Evolutionary conservation across 129 eudicot species (phyloP).

Genomic region (Artemisia argyi): DNA sequence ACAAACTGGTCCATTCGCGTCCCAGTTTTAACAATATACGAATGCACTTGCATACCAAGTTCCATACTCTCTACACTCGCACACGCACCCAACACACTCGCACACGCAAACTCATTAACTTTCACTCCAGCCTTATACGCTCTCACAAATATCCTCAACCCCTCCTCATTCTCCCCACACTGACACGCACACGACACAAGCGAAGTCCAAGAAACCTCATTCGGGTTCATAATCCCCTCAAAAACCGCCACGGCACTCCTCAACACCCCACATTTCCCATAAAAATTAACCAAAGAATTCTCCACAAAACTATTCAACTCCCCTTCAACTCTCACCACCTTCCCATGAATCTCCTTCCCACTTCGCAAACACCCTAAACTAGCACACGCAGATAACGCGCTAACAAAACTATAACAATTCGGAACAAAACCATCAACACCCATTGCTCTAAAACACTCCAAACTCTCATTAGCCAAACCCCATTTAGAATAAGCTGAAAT

Average conservation of each 20-base stretch:
- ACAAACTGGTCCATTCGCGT: conserved; percentile 60
- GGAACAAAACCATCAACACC: conserved; percentile 49
- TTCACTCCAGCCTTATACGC: conserved; percentile 48
- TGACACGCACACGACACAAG: conserved; percentile 51
- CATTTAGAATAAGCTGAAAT: conserved; percentile 51
- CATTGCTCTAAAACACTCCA: conserved; percentile 50
- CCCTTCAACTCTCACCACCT: conserved; percentile 39
- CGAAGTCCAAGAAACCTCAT: conserved; percentile 63
- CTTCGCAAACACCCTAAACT: conserved; percentile 34
- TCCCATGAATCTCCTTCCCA: conserved; percentile 65
- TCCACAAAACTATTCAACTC: conserved; percentile 47
- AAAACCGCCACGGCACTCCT: conserved; percentile 52
- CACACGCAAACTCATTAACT: conserved; percentile 49
- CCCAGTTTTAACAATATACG: conserved; percentile 48
- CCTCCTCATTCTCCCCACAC: conserved; percentile 57
- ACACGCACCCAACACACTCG: conserved; percentile 65
- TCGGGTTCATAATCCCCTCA: conserved; percentile 45
- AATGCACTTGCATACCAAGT: conserved; percentile 66
- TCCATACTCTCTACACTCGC: conserved; percentile 39
- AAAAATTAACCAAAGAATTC: conserved; percentile 67
- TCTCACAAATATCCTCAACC: conserved; percentile 43
- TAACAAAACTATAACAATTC: conserved; percentile 57
- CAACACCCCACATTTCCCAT: conserved; percentile 72
- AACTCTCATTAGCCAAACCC: conserved; percentile 46
- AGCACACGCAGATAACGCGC: conserved; percentile 58